Percentiles rank a stretch among this genome's conserved stretches.
Evolutionary conservation across 345 rosid genomes (phyloP).

Genomic region (Excoecaria cochinchinensis): DNA sequence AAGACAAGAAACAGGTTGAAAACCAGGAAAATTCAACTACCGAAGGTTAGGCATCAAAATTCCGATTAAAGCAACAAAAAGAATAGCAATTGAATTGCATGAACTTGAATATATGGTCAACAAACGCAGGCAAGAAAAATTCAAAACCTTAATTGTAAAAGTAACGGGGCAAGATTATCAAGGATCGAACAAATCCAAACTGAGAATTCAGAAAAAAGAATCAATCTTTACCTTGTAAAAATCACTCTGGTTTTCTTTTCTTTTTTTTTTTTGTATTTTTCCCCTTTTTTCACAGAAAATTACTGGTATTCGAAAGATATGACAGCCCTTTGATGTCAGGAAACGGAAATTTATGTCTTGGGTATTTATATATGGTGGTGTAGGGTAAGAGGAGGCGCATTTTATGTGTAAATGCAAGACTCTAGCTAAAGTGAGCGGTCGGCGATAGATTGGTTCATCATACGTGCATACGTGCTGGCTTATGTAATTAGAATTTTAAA

Average conservation of each 20-base stretch:
- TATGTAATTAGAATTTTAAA: not conserved
- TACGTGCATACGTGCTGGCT: slow-evolving; percentile 14
- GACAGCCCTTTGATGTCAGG: not conserved
- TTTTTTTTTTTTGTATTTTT: too few relatives aligned
- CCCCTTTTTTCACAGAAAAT: not conserved
- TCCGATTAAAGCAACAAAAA: not conserved
- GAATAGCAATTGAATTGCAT: not conserved
- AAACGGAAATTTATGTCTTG: not conserved
- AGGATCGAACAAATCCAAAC: slow-evolving; percentile 11
- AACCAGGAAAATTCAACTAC: not conserved
- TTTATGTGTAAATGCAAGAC: not conserved
- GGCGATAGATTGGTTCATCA: not conserved
- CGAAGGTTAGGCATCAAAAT: not conserved
- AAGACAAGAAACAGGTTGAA: not conserved
- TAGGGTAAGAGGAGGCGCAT: slow-evolving; percentile 23
- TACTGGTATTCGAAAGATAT: not conserved
- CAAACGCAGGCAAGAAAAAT: not conserved
- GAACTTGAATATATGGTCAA: not conserved
- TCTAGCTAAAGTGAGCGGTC: slow-evolving; percentile 15
- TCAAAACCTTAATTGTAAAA: not conserved
- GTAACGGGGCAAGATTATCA: not conserved
- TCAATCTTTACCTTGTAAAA: slow-evolving; percentile 6
- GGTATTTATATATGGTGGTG: slow-evolving; percentile 9
- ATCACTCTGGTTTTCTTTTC: too few relatives aligned
- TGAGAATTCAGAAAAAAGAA: not conserved